Percentiles rank a stretch among this genome's conserved stretches.
These are phyloP conservation scores for Fusarium caatingaense DNA, from an alignment of 2,329 filamentous ascomycete species.

Conservation along the genomic window DNA sequence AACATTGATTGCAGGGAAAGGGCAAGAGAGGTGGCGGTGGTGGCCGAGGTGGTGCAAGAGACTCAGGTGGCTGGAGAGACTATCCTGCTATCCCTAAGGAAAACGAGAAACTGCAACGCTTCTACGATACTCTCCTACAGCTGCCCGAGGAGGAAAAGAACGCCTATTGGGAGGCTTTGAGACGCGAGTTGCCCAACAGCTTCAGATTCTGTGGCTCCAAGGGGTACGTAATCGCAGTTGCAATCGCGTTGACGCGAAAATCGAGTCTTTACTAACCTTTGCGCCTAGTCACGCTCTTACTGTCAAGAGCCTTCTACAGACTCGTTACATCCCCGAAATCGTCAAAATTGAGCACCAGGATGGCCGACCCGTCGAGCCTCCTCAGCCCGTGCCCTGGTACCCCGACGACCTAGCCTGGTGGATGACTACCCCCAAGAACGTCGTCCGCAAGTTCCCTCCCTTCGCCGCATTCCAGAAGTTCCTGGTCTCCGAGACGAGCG, in stretches of 20 bases:
- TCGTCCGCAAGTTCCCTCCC: slow-evolving; percentile 91
- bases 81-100: slow-evolving; percentile 70
- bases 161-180: slow-evolving; percentile 85
- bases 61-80: slow-evolving; percentile 49
- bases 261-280: slow-evolving; percentile 28
- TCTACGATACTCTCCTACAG: slow-evolving; percentile 83
- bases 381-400: slow-evolving; percentile 88
- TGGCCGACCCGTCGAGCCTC: slow-evolving; percentile 83
- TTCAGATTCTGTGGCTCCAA: slow-evolving; percentile 98
- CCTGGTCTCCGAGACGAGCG: slow-evolving; percentile 94
- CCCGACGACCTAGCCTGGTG: slow-evolving; percentile 95
- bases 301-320: slow-evolving; percentile 88
- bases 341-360: slow-evolving; percentile 85
- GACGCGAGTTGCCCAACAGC: slow-evolving; percentile 91
- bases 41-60: slow-evolving; percentile 46
- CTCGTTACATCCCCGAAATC: slow-evolving; percentile 91
- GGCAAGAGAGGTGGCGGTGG: slow-evolving; percentile 53
- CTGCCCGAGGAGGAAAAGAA: slow-evolving; percentile 81
- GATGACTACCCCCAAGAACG: slow-evolving; percentile 98
- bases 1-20: slow-evolving; percentile 49
- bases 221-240: slow-evolving; percentile 65
- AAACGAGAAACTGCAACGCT: slow-evolving; percentile 87
- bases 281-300: slow-evolving; percentile 81
- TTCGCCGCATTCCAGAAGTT: slow-evolving; percentile 98
- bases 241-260: slow-evolving; percentile 6